These are phyloP conservation scores for Vitis vinifera DNA, from an alignment of 164 flowering plant species.

Conservation along the genomic window ASM3070453v1 NC_081810.1:2751501-2752000, in stretches of 20 bases:
- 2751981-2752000: too few relatives aligned
- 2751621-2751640: background rate
- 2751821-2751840: slow-evolving; percentile 33
- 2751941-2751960: too few relatives aligned
- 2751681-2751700: background rate
- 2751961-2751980: too few relatives aligned
- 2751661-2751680: too few relatives aligned
- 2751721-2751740: slow-evolving; percentile 53
- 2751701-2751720: slow-evolving; percentile 11
- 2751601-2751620: background rate
- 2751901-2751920: background rate
- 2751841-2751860: slow-evolving; percentile 20
- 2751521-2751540: background rate
- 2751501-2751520: too few relatives aligned
- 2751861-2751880: background rate
- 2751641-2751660: background rate
- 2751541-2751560: slow-evolving; percentile 2
- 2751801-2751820: slow-evolving; percentile 47
- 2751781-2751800: slow-evolving; percentile 65
- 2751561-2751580: slow-evolving; percentile 25
- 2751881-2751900: too few relatives aligned
- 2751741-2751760: slow-evolving; percentile 58
- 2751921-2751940: background rate
- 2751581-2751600: slow-evolving; percentile 8
- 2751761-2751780: slow-evolving; percentile 68